Evolutionary conservation across 345 rosid genomes (phyloP).

Genomic region (Clausena lansium): DNA sequence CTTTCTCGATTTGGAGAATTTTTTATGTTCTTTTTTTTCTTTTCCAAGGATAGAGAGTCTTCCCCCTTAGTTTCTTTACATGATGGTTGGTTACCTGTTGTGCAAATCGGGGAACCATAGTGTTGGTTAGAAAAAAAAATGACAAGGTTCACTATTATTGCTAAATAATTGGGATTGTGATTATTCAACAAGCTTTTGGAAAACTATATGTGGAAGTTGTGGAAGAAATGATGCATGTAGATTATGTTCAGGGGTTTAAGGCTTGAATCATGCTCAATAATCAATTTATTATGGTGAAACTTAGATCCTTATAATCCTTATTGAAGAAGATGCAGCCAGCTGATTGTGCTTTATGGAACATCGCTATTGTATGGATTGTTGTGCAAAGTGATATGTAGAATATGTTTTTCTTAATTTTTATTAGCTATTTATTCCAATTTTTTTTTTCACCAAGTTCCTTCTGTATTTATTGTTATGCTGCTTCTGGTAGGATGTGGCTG

Average conservation of each 20-base stretch:
- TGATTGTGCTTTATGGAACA: neutral
- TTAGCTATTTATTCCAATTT: neutral
- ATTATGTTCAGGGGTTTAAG: neutral
- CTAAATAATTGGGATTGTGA: neutral
- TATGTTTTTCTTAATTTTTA: neutral
- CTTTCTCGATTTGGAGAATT: neutral
- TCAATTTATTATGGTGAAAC: too few relatives aligned
- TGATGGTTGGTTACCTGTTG: neutral
- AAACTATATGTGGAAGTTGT: neutral
- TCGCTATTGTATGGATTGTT: neutral
- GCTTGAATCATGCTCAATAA: neutral
- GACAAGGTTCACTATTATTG: neutral
- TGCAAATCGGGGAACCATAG: neutral
- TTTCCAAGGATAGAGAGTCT: neutral
- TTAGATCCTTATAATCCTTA: neutral
- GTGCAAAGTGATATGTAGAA: neutral
- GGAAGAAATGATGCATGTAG: neutral
- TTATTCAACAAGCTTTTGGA: neutral
- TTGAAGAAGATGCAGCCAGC: neutral
- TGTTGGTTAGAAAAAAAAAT: neutral
- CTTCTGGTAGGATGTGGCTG: constrained; percentile 47
- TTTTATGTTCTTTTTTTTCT: neutral
- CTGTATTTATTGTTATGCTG: constrained; percentile 14
- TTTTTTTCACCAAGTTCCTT: neutral
- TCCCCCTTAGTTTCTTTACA: neutral